Evolutionary conservation across 768 basidiomycete species (phyloP), one percentile per base, ranked within the genome.

Genomic region (Boletus bicolor): DNA sequence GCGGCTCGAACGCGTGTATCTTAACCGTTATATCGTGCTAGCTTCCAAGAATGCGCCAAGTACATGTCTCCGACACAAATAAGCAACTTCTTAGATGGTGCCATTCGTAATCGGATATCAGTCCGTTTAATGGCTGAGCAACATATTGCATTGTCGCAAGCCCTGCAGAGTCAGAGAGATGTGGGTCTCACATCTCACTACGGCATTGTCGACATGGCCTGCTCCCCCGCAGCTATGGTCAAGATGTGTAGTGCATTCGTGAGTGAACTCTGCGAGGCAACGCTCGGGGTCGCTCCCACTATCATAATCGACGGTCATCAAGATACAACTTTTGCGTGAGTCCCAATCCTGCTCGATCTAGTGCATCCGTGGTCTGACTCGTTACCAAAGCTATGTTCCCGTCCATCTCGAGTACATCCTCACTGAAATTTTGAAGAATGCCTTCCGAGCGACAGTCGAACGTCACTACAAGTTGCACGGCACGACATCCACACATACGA

Each of bases 351-450:
- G 47, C 24, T n/a, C 15, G 17, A 37, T 44, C 15, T 44, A 43
- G 47, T 42, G 14, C n/a, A 14, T 56, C 61, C 62, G n/a, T 12
- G 17, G 24, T 50, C 52, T 60, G 15, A 68, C 32, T 17, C n/a
- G 45, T 17, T 7, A 38, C 39, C 39, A 41, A 64, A 92, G 91
- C 26, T 93, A 92, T 64, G 84, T 94, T 38, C 91, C 93, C 4
- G 88, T 92, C 1, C 93, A 95, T 68, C 79, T 95, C 36, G 93
- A 95, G 69, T 95, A 94, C 68, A 90, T 93, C 62, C 74, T 93
- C 51, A 95, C 93, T 2, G 93, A 95, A 69, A 82, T 95, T 39
- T 78, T 95, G 39, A 95, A 95, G 72, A 95, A 95, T 66, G 82
- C 92, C 0, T 95, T 92, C 73, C 86, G 93, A 34, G 93, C 93